Base-by-base conservation (phyloP, 441 rosid genomes). In the Gossypium davidsonii region DNA sequence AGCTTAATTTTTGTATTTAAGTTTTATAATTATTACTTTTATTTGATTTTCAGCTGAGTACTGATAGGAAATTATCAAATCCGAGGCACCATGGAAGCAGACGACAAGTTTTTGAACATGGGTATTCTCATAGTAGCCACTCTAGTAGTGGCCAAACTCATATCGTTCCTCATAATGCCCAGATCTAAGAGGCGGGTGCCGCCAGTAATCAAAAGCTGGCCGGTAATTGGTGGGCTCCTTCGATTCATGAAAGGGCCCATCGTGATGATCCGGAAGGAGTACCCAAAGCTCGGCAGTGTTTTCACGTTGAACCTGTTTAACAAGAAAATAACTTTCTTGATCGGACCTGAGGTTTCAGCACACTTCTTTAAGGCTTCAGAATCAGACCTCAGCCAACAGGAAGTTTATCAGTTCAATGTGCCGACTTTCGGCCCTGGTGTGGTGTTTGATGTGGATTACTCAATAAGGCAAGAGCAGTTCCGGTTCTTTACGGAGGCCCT, bases 371-470 rank as follows among this genome's bases (percentile, higher is more conserved):
- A 96, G 91, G 98, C 99, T 66, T 46, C 89, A 0, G 99, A 96
- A 72, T 72, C 89, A 4, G 98, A 96, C 51, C 91, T 96, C 42
- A 96, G 99, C 75, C 99, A 96, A 88, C 98, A 96, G 81, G 99
- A 96, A 77, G 97, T 96, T 5, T 96, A 96, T 77, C 96, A 89
- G 73, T 96, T 96, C 89, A 96, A 96, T 73, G 99, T 96, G 63
- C 99, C 98, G 1, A 89, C 97, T 65, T 96, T 96, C 70, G 99
- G 99, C 8, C 99, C 97, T 4, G 98, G 98, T 20, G 99, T 96
- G 51, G 99, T 96, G 66, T 96, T 96, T 68, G 98, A 91, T 76
- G 99, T 96, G 2, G 96, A 96, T 74, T 96, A 96, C 75, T 76
- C 93, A 2, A 58, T 96, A 23, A 87, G 99, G 51, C 99, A 94